Base-by-base conservation (phyloP, 768 basidiomycete species). In the Obba rivulosa region DNA sequence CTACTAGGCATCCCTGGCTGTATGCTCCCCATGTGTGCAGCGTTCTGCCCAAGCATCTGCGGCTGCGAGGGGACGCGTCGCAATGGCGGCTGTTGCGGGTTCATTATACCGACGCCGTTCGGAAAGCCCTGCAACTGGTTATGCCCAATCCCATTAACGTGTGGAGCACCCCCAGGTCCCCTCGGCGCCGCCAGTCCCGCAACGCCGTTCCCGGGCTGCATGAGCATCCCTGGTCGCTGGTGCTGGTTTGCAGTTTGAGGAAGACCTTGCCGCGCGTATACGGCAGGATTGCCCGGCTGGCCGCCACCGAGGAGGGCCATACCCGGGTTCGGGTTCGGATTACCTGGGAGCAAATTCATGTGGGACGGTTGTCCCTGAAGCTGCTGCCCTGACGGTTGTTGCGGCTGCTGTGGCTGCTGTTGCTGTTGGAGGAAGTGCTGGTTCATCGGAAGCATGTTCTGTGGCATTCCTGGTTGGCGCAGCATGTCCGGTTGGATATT, bases 31-130 rank as follows among this genome's bases (percentile, higher is more conserved):
- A 58, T 57, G 57, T 71, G 72, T 23, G 53, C 64, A 42, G 61
- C 65, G 13, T 62, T 52, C 35, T 72, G 68, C 55, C 68, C 74
- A 49, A 75, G 57, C 63, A 46, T 50, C 39, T 57, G 63, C 4
- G 80, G 74, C 64, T 85, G 83, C 18, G 82, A 79, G 50, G 70
- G 66, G n/a, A 74, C 75, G 58, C 83, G 77, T 49, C 83, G 77
- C 40, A 76, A 62, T 17, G 53, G 57, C 39, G 61, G 61, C 36
- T 69, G 65, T 34, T 65, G 67, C 53, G 66, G 70, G 57, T 62
- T 68, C 65, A 78, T 71, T 58, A 73, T 68, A 53, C 57, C 63
- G 39, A 65, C 63, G 31, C 45, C 46, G 41, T 55, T 57, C 46
- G 69, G 65, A 58, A 77, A 78, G 42, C 60, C 50, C 57, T 69